These are phyloP conservation scores for Coprinopsis sp. DNA, from an alignment of 768 basidiomycete genomes.

Conservation along the genomic window DNA sequence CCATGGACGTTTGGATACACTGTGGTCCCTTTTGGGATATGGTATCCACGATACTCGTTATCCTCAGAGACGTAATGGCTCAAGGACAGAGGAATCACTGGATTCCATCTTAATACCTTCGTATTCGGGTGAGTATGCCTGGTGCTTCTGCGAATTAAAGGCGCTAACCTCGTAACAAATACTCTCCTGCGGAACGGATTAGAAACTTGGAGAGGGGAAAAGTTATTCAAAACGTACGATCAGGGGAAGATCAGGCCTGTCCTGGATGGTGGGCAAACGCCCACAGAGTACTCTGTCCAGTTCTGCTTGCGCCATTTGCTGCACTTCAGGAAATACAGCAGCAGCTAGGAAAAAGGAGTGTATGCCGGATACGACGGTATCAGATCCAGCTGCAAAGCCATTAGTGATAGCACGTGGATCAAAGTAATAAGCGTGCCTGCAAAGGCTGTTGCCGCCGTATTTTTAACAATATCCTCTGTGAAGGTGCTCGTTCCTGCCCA, in stretches of 20 bases:
- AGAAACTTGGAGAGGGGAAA: neutral
- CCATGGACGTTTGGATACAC: conserved; percentile 31
- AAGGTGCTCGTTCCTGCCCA: conserved; percentile 17
- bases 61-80: conserved; percentile 28
- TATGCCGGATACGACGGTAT: conserved; percentile 34
- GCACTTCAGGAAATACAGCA: conserved; percentile 36
- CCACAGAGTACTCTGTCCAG: conserved; percentile 29
- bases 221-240: conserved; percentile 28
- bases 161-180: too few relatives aligned
- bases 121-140: too few relatives aligned
- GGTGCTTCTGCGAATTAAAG: too few relatives aligned
- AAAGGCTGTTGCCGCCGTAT: conserved; percentile 39
- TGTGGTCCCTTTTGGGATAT: conserved; percentile 38
- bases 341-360: conserved; percentile 37
- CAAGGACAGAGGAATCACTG: conserved; percentile 32
- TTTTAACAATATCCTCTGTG: conserved; percentile 35
- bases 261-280: conserved; percentile 36
- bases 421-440: conserved; percentile 26
- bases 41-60: conserved; percentile 35
- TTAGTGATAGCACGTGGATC: neutral
- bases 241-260: conserved; percentile 32
- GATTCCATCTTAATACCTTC: conserved; percentile 39
- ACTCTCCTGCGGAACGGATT: conserved; percentile 18
- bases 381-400: conserved; percentile 23
- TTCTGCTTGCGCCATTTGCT: conserved; percentile 32